Evolutionary conservation across 139 green algal genomes (phyloP), one percentile per base, ranked within the genome.

Genomic region (Chlamydomonas sphaeroides): DNA sequence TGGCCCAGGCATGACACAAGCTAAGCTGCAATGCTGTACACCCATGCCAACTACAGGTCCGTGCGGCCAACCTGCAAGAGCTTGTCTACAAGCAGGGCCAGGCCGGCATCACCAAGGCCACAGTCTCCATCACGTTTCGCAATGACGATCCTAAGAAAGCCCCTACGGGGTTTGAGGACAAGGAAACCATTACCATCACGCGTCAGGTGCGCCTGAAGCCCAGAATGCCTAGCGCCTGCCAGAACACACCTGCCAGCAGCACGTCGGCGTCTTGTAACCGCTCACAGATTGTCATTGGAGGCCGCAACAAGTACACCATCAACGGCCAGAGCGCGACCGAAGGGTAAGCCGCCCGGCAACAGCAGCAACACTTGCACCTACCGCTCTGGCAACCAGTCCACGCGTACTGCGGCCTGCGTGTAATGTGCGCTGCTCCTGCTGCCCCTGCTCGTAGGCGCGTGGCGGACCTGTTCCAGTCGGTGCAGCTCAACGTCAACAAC

Each of bases 401-500:
- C n/a, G n/a, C n/a, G n/a, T n/a, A n/a, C n/a, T n/a, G n/a, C n/a
- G n/a, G n/a, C n/a, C n/a, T n/a, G n/a, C n/a, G n/a, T n/a, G n/a
- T n/a, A n/a, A n/a, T n/a, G n/a, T n/a, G n/a, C n/a, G n/a, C n/a
- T n/a, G n/a, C n/a, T n/a, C n/a, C n/a, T n/a, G 68, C 28, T 36
- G n/a, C 59, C 42, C 21, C 62, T 26, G 36, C 20, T 8, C 48
- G 8, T 92, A 97, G 93, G 36, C 93, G 95, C 3, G 96, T 99
- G 32, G 94, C 98, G 68, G 97, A 98, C 85, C 88, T 99, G 53
- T 99, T 99, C 88, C 97, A 99, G 86, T 98, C 94, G 11, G 96
- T 99, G 88, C 94, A 98, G 93, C 91, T 99, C 32, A 99, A 99
- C 81, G 96, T 99, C 56, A 99, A 99, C 95, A 99, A 99, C 87